A percentile compares a stretch with the other conserved stretches of the same genome.
Evolutionary conservation across 306 rosid genomes (phyloP).

Genomic region (Crotalaria pallida): DNA sequence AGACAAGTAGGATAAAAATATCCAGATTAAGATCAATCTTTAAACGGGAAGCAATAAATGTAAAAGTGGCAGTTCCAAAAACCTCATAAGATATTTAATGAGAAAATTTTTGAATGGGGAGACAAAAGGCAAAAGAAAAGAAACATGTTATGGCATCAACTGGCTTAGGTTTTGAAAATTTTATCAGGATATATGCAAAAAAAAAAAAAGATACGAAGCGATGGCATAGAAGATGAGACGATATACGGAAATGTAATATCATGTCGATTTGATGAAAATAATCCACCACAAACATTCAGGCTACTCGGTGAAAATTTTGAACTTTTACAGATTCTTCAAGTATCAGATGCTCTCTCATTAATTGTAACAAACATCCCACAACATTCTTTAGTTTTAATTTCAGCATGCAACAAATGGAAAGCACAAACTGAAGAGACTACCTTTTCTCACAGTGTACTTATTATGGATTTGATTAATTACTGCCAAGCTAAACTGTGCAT

Average conservation of each 20-base stretch:
- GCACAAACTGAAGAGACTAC: conserved; percentile 32
- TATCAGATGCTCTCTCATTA: conserved; percentile 4
- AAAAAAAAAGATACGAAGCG: neutral
- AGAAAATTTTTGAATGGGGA: neutral
- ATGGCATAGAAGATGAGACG: conserved; percentile 8
- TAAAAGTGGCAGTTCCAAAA: conserved; percentile 17
- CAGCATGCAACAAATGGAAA: conserved; percentile 6
- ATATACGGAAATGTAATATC: neutral
- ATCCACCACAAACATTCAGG: neutral
- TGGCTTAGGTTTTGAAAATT: neutral
- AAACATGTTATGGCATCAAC: neutral
- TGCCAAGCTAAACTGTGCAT: conserved; percentile 82
- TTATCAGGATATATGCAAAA: neutral
- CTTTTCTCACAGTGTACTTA: conserved; percentile 74
- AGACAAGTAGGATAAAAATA: neutral
- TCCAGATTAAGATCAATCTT: neutral
- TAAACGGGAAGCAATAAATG: neutral
- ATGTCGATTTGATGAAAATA: neutral
- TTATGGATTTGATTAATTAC: conserved; percentile 59
- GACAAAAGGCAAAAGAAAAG: neutral
- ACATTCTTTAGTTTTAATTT: neutral
- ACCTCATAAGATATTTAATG: neutral
- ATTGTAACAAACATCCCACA: conserved; percentile 7
- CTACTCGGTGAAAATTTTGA: neutral
- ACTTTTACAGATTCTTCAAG: neutral